Evolutionary conservation across 169 alveolate species (phyloP).

Genomic region (Plasmodium coatneyi): DNA sequence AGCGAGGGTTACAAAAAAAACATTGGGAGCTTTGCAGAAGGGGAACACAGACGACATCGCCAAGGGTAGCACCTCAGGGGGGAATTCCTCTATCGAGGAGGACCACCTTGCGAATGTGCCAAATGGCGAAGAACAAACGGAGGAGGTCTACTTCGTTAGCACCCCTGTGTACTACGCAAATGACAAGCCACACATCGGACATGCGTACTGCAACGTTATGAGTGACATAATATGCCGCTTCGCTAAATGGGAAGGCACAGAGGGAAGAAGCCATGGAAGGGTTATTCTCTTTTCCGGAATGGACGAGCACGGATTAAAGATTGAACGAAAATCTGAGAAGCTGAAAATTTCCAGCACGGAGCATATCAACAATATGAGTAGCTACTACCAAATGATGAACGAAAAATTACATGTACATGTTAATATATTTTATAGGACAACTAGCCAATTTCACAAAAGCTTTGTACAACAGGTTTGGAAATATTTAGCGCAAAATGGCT

Average conservation of each 20-base stretch:
- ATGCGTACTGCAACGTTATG: conserved; percentile 82
- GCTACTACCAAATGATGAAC: conserved; percentile 77
- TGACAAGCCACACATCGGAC: conserved; percentile 85
- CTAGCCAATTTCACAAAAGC: conserved; percentile 80
- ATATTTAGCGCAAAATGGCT: conserved; percentile 56
- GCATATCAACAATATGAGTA: conserved; percentile 79
- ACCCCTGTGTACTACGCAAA: conserved; percentile 81
- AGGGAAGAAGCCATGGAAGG: conserved; percentile 22
- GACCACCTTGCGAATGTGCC: neutral
- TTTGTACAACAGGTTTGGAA: conserved; percentile 74
- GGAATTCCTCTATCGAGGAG: neutral
- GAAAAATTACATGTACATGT: conserved; percentile 69
- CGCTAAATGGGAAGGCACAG: conserved; percentile 5
- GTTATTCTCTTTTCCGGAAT: conserved; percentile 85
- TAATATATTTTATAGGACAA: conserved; percentile 86
- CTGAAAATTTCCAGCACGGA: conserved; percentile 64
- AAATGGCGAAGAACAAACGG: neutral
- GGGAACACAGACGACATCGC: neutral
- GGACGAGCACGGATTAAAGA: conserved; percentile 92
- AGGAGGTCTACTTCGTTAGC: conserved; percentile 24
- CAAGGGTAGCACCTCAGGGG: neutral
- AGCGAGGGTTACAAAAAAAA: neutral
- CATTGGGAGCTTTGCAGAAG: neutral
- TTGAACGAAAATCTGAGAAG: conserved; percentile 80
- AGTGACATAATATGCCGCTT: conserved; percentile 78